Conservation (phyloP, 2,329 filamentous ascomycete species). For the Orbilia oligospora region DNA sequence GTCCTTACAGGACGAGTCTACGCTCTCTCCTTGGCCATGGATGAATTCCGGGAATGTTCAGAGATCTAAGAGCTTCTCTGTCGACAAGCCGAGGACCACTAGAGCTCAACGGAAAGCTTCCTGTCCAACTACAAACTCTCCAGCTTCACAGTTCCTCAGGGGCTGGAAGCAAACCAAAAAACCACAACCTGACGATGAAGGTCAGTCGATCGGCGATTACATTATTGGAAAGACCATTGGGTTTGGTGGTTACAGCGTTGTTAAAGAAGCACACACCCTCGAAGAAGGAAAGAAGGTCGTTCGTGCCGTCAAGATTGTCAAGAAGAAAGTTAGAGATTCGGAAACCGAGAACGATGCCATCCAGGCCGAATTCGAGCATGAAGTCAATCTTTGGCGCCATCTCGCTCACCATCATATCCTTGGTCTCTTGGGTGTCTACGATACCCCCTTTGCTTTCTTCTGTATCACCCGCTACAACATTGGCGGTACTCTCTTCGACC, state of each 20-base stretch:
- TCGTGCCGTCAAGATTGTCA: slow-evolving; percentile 79
- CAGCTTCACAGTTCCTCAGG: slow-evolving; percentile 54
- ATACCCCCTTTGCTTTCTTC: slow-evolving; percentile 79
- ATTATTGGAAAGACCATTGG: slow-evolving; percentile 78
- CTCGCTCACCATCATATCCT: slow-evolving; percentile 76
- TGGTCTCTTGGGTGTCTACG: slow-evolving; percentile 75
- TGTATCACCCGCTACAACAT: slow-evolving; percentile 71
- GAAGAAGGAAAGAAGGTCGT: slow-evolving; percentile 71
- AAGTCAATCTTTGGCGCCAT: slow-evolving; percentile 78
- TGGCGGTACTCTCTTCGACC: slow-evolving; percentile 76
- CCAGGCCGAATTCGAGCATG: slow-evolving; percentile 78
- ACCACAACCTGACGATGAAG: slow-evolving; percentile 75
- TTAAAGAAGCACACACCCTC: slow-evolving; percentile 77
- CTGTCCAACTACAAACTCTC: slow-evolving; percentile 50
- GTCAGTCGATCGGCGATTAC: slow-evolving; percentile 77
- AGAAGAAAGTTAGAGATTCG: slow-evolving; percentile 72
- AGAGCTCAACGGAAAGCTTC: slow-evolving; percentile 53
- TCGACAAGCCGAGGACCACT: slow-evolving; percentile 57
- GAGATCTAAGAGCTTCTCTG: slow-evolving; percentile 59
- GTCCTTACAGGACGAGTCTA: slow-evolving; percentile 52
- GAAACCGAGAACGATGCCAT: slow-evolving; percentile 76
- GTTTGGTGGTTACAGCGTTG: slow-evolving; percentile 76
- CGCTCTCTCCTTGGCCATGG: slow-evolving; percentile 53
- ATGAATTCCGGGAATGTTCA: slow-evolving; percentile 42
- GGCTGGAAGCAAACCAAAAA: slow-evolving; percentile 57